Percentiles rank a stretch among this genome's conserved stretches.
Conservation (phyloP, 768 basidiomycete species). For the Tulasnella sp. region DNA sequence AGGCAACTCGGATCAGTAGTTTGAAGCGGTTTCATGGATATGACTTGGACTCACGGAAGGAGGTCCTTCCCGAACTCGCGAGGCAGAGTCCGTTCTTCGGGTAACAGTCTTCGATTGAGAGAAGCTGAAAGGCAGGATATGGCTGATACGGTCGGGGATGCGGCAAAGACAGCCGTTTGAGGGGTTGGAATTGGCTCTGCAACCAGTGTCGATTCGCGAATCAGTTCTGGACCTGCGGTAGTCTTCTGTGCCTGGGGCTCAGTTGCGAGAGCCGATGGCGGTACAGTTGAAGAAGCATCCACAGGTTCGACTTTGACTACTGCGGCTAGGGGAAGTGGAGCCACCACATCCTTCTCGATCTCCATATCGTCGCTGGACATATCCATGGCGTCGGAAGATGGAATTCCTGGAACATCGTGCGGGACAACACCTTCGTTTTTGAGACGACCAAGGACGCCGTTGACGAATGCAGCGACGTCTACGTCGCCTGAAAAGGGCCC, state of each 20-base stretch:
- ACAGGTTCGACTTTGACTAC: not conserved
- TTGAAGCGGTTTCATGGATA: not conserved
- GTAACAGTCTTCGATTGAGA: not conserved
- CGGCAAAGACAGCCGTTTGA: not conserved
- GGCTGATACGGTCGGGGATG: not conserved
- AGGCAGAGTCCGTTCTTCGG: not conserved
- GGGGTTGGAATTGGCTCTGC: not conserved
- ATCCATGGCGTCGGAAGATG: not conserved
- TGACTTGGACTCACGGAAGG: not conserved
- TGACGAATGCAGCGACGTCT: not conserved
- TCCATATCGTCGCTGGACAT: not conserved
- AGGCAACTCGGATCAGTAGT: not conserved
- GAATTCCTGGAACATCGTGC: not conserved
- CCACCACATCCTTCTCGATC: not conserved
- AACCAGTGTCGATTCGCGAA: not conserved
- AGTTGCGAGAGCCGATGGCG: not conserved
- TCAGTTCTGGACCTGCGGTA: not conserved
- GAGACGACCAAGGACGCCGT: not conserved
- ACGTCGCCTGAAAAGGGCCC: not conserved
- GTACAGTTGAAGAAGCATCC: not conserved
- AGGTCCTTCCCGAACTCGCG: not conserved
- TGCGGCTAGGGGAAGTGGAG: not conserved
- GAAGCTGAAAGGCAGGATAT: not conserved
- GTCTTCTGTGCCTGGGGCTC: not conserved
- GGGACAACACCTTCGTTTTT: not conserved